A percentile compares a stretch with the other conserved stretches of the same genome.
Conservation (phyloP, 805 yeast species). For the Candida mattraensis region DNA sequence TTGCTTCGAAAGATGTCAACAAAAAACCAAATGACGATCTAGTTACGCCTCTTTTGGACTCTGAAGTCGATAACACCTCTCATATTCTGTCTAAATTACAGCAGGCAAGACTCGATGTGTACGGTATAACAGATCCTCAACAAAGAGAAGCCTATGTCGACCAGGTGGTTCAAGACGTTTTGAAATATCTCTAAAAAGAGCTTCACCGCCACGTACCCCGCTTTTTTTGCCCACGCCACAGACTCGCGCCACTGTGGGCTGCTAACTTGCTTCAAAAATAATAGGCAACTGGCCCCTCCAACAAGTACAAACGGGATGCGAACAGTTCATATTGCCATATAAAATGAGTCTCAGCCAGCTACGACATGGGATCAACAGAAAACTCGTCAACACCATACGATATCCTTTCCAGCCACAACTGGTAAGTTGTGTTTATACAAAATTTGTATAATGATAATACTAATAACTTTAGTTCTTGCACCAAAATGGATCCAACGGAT, state of each 20-base stretch:
- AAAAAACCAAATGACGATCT: not conserved
- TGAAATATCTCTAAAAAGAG: slow-evolving; percentile 1
- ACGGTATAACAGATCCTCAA: slow-evolving; percentile 1
- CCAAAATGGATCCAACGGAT: slow-evolving; percentile 14
- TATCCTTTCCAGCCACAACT: slow-evolving; percentile 30
- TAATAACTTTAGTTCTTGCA: slow-evolving; percentile 26
- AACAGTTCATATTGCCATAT: too few relatives aligned
- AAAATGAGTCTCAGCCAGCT: slow-evolving; percentile 5
- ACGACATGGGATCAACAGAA: slow-evolving; percentile 17
- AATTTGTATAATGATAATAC: too few relatives aligned
- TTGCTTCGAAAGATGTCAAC: not conserved
- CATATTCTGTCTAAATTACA: slow-evolving; percentile 3
- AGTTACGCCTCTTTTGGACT: slow-evolving; percentile 2
- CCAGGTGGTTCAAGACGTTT: not conserved
- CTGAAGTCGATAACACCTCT: not conserved
- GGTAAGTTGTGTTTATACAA: slow-evolving; percentile 15
- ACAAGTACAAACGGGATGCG: too few relatives aligned
- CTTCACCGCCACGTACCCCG: too few relatives aligned
- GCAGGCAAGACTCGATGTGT: slow-evolving; percentile 4
- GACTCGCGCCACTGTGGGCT: too few relatives aligned
- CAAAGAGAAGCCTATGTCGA: slow-evolving; percentile 1
- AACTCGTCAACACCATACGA: slow-evolving; percentile 21
- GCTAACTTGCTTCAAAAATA: too few relatives aligned
- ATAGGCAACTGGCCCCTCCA: too few relatives aligned
- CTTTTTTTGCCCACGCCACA: too few relatives aligned